Base-by-base conservation (phyloP, 2,329 filamentous ascomycete species). In the Fusarium buharicum region DNA sequence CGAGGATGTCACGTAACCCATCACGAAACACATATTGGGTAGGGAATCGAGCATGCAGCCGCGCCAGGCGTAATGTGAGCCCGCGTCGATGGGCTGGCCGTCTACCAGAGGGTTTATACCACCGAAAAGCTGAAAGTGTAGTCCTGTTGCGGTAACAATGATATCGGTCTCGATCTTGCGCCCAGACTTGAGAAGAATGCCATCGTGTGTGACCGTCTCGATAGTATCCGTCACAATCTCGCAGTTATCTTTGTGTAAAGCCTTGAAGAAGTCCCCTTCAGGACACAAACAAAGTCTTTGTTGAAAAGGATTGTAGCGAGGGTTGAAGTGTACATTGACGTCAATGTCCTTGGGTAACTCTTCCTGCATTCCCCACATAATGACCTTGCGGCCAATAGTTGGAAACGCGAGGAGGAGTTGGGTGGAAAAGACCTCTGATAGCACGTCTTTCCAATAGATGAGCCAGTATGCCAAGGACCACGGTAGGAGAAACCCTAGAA, bases 211-310 rank as follows among this genome's bases (percentile, higher is more conserved):
- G 4, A 86, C 79, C 0, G 75, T 80, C 17, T 81, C 76, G 64
- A 89, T 85, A 1, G 72, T 76, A 50, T 81, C 84, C 0, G 84
- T 86, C 1, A 82, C 78, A 3, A 86, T 70, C 28, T 79, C 72
- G 2, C 76, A 74, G 51, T 83, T 83, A 2, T 76, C 74, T 2
- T 70, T 72, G 45, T 77, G 76, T 3, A 86, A 64, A 0, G 81
- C 77, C 40, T 79, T 71, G 74, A 81, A 86, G 67, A 87, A 87
- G 66, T 87, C 84, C 10, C 80, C 83, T 45, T 83, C 79, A 0
- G 82, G 82, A 16, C 76, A 88, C 57, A 92, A 78, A 68, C 92
- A 95, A 8, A 95, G 77, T 0, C 92, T 85, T 73, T 96, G 91
- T 50, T 92, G 83, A 81, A 90, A 89, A 0, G 88, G 88, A 34